Conservation (phyloP, 2,329 filamentous ascomycete species). For the Allantophomopsis cytisporea region DNA sequence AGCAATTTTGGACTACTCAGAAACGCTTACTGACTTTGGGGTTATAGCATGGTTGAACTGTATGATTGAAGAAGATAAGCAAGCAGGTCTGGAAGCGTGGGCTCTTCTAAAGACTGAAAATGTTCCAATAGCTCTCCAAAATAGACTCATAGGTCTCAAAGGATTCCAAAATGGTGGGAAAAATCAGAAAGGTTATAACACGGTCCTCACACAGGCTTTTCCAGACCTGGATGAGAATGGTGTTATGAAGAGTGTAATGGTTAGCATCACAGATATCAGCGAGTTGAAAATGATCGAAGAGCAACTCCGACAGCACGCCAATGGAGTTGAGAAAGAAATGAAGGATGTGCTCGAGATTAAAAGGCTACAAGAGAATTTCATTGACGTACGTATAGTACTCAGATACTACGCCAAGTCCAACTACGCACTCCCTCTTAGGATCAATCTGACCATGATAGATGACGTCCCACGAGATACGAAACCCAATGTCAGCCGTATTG, state of each 20-base stretch:
- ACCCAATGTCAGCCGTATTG: conserved; percentile 59
- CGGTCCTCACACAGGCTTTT: conserved; percentile 10
- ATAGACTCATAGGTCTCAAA: background rate
- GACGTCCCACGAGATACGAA: conserved; percentile 50
- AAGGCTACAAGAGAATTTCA: conserved; percentile 67
- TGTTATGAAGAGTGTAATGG: conserved; percentile 7
- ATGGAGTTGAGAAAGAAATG: no score
- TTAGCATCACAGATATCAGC: conserved; percentile 8
- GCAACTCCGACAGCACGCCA: conserved; percentile 25
- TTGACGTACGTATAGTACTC: conserved; percentile 30
- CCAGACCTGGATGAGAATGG: conserved; percentile 8
- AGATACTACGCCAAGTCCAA: no score
- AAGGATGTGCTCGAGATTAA: conserved; percentile 41
- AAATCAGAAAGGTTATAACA: conserved; percentile 3
- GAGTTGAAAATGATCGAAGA: conserved; percentile 5
- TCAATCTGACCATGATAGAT: no score
- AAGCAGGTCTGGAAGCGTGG: background rate
- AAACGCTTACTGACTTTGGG: no score
- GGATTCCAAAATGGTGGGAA: conserved; percentile 5
- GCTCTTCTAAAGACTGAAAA: conserved; percentile 1
- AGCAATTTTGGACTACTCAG: no score
- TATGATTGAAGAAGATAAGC: background rate
- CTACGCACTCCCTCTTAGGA: no score
- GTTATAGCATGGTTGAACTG: conserved; percentile 11
- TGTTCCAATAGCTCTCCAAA: conserved; percentile 5